Percentiles rank a stretch among this genome's conserved stretches.
Conservation (phyloP, 257 asterid genomes). For the Fraxinus cuspidata region DNA sequence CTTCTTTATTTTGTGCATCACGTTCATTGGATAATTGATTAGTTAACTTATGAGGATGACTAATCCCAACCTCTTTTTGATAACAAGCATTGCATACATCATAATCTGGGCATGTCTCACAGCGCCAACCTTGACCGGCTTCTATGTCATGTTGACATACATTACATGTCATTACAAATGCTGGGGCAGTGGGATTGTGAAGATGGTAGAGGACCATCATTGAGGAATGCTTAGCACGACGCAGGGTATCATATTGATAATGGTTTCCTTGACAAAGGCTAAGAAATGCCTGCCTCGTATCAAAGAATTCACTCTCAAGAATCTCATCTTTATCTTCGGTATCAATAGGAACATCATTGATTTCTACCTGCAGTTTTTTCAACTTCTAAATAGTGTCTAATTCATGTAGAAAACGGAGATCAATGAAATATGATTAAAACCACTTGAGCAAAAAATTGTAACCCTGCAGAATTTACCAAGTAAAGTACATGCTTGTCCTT, state of each 20-base stretch:
- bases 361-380: slow-evolving; percentile 59
- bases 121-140: slow-evolving; percentile 97
- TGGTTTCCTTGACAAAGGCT: slow-evolving; percentile 99
- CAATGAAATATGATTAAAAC: slow-evolving; percentile 11
- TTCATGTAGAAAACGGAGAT: neutral
- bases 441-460: neutral
- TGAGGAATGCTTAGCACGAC: slow-evolving; percentile 98
- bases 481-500: slow-evolving; percentile 78
- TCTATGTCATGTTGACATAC: slow-evolving; percentile 85
- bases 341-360: slow-evolving; percentile 61
- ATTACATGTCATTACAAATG: slow-evolving; percentile 80
- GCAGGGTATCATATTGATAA: slow-evolving; percentile 95
- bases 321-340: slow-evolving; percentile 90
- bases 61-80: slow-evolving; percentile 77
- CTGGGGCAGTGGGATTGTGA: slow-evolving; percentile 98
- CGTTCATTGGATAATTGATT: slow-evolving; percentile 85
- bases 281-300: slow-evolving; percentile 95
- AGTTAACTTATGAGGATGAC: slow-evolving; percentile 88
- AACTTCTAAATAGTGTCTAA: slow-evolving; percentile 22
- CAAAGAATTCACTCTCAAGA: slow-evolving; percentile 97
- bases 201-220: slow-evolving; percentile 99
- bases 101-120: slow-evolving; percentile 91
- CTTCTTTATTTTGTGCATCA: slow-evolving; percentile 95
- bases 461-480: slow-evolving; percentile 51
- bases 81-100: slow-evolving; percentile 84